Conservation (phyloP, 2,329 filamentous ascomycete species). For the Apiospora aurea region DNA sequence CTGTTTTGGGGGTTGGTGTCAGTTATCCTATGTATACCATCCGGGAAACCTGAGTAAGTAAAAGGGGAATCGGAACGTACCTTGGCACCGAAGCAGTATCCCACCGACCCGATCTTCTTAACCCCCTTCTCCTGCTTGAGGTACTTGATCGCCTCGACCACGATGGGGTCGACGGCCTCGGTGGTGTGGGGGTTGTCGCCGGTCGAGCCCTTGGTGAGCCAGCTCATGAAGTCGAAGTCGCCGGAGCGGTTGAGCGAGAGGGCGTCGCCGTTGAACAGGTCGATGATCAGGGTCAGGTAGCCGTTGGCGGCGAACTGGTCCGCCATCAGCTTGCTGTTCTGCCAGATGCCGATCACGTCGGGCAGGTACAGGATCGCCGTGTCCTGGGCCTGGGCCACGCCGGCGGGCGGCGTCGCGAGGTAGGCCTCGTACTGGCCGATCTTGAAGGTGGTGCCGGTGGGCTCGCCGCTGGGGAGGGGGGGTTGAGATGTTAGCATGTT, state of each 20-base stretch:
- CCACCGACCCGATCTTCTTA: slow-evolving; percentile 68
- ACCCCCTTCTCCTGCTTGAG: slow-evolving; percentile 62
- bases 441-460: slow-evolving; percentile 55
- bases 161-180: slow-evolving; percentile 54
- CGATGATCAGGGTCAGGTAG: slow-evolving; percentile 73
- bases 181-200: slow-evolving; percentile 59
- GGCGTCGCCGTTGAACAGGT: slow-evolving; percentile 73
- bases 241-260: slow-evolving; percentile 58
- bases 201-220: slow-evolving; percentile 51
- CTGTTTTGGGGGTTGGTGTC: slow-evolving; percentile 42
- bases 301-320: slow-evolving; percentile 79
- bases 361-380: slow-evolving; percentile 55
- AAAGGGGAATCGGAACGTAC: slow-evolving; percentile 43
- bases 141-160: slow-evolving; percentile 61
- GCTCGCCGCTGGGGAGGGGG: slow-evolving; percentile 50
- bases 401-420: slow-evolving; percentile 54
- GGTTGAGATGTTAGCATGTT: not conserved
- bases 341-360: slow-evolving; percentile 61
- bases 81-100: slow-evolving; percentile 81
- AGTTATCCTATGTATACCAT: not conserved
- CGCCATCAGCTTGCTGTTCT: slow-evolving; percentile 70
- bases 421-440: slow-evolving; percentile 58
- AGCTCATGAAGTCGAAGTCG: slow-evolving; percentile 51
- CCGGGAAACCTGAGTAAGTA: too few relatives aligned
- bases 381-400: slow-evolving; percentile 44